A percentile compares a stretch with the other conserved stretches of the same genome.
These are phyloP conservation scores for Pisolithus tinctorius DNA, from an alignment of 768 basidiomycete genomes.

Conservation along the genomic window DNA sequence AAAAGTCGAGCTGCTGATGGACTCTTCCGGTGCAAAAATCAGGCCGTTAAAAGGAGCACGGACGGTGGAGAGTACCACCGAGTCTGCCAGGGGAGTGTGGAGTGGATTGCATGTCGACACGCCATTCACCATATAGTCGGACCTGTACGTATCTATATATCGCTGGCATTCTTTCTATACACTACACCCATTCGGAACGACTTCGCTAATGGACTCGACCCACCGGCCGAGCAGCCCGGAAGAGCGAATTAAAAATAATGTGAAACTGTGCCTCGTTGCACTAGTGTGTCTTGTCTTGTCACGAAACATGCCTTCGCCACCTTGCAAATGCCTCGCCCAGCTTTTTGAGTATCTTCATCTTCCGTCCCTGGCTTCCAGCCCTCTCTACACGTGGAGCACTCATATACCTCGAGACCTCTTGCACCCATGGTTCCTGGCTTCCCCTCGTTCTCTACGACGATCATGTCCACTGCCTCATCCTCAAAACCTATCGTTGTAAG, in stretches of 20 bases:
- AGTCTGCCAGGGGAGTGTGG: conserved; percentile 85
- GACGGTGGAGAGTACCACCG: conserved; percentile 70
- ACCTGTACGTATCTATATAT: conserved; percentile 4
- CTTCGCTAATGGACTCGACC: not conserved
- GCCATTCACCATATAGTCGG: conserved; percentile 44
- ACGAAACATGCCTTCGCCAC: conserved; percentile 29
- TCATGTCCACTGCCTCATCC: conserved; percentile 5
- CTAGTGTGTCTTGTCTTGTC: conserved; percentile 9
- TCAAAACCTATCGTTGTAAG: conserved; percentile 4
- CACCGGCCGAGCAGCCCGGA: not conserved
- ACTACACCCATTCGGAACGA: not conserved
- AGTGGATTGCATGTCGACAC: conserved; percentile 79
- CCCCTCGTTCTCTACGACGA: conserved; percentile 3
- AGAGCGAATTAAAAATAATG: not conserved
- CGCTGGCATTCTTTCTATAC: not conserved
- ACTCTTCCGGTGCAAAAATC: conserved; percentile 84
- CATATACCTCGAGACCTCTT: conserved; percentile 2
- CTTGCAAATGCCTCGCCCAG: conserved; percentile 13
- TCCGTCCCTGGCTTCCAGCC: conserved; percentile 3
- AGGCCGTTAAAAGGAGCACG: conserved; percentile 61
- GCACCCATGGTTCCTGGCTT: conserved; percentile 1
- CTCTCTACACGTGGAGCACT: conserved; percentile 5
- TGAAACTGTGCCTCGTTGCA: not conserved
- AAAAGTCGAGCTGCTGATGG: conserved; percentile 79
- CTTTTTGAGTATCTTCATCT: not conserved